A percentile compares a stretch with the other conserved stretches of the same genome.
Evolutionary conservation across 106 monocot genomes (phyloP).

Genomic region (Platanthera zijinensis): DNA sequence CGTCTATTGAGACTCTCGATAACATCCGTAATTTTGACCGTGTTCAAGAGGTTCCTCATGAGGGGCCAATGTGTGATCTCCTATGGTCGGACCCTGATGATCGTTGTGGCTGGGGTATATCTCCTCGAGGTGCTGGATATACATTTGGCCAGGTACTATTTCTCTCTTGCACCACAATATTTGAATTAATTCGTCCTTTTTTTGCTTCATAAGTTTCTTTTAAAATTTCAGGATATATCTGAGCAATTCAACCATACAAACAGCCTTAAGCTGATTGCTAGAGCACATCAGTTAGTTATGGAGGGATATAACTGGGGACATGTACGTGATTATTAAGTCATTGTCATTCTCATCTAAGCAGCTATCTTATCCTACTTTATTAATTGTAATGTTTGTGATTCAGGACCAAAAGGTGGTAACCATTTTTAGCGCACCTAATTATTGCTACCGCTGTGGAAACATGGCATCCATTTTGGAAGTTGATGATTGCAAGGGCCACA

Average conservation of each 20-base stretch:
- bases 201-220: background rate
- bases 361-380: background rate
- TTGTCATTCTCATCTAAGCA: background rate
- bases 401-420: constrained; percentile 99
- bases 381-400: background rate
- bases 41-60: constrained; percentile 98
- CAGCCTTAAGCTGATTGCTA: constrained; percentile 87
- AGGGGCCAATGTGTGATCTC: constrained; percentile 99
- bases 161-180: background rate
- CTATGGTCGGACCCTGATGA: constrained; percentile 99
- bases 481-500: constrained; percentile 93
- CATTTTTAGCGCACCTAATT: constrained; percentile 99
- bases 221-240: constrained; percentile 81
- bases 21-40: constrained; percentile 95
- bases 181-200: background rate
- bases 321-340: constrained; percentile 25
- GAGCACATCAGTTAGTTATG: constrained; percentile 99
- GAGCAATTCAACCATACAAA: constrained; percentile 98
- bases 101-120: constrained; percentile 98
- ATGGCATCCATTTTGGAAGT: constrained; percentile 99
- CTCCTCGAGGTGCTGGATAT: constrained; percentile 99
- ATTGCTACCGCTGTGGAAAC: constrained; percentile 98
- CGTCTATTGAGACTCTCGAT: constrained; percentile 96
- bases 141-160: constrained; percentile 88
- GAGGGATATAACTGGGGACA: constrained; percentile 99